These are phyloP conservation scores for Smallanthus sonchifolius DNA, from an alignment of 129 eudicot species.

Conservation along the genomic window DNA sequence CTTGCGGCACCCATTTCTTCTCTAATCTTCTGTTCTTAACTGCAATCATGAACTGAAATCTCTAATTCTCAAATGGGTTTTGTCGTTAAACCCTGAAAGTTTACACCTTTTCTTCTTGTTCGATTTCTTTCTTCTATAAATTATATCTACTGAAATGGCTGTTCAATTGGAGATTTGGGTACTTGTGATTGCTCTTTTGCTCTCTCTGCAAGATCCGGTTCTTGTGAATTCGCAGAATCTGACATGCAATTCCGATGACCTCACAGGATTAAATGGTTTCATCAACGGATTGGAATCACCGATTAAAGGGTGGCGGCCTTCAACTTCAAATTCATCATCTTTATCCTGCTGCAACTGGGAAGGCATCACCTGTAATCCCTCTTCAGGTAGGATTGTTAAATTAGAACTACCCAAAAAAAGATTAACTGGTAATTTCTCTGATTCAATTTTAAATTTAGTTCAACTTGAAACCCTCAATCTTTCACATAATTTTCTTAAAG, in stretches of 20 bases:
- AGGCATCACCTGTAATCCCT: constrained; percentile 46
- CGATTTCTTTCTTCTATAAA: not conserved
- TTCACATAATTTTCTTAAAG: constrained; percentile 46
- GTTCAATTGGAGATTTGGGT: constrained; percentile 20
- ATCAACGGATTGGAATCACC: constrained; percentile 29
- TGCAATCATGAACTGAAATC: constrained; percentile 5
- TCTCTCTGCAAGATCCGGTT: constrained; percentile 24
- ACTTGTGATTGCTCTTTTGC: constrained; percentile 17
- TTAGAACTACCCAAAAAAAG: constrained; percentile 38
- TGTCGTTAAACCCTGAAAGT: not conserved
- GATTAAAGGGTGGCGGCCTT: constrained; percentile 37
- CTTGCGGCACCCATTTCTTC: constrained; percentile 4
- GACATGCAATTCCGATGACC: constrained; percentile 49
- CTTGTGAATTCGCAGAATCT: constrained; percentile 36
- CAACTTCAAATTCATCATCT: constrained; percentile 7
- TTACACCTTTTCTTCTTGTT: not conserved
- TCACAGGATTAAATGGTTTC: constrained; percentile 39
- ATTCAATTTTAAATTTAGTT: constrained; percentile 38
- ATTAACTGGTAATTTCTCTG: constrained; percentile 41
- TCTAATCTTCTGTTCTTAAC: not conserved
- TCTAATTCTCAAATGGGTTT: constrained; percentile 7
- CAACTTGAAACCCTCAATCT: constrained; percentile 58
- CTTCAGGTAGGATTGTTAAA: constrained; percentile 46
- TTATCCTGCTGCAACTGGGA: constrained; percentile 48
- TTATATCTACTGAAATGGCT: constrained; percentile 24